A percentile compares a stretch with the other conserved stretches of the same genome.
Evolutionary conservation across 495 filamentous ascomycete species (phyloP).

Genomic region (Xylaria sp.): DNA sequence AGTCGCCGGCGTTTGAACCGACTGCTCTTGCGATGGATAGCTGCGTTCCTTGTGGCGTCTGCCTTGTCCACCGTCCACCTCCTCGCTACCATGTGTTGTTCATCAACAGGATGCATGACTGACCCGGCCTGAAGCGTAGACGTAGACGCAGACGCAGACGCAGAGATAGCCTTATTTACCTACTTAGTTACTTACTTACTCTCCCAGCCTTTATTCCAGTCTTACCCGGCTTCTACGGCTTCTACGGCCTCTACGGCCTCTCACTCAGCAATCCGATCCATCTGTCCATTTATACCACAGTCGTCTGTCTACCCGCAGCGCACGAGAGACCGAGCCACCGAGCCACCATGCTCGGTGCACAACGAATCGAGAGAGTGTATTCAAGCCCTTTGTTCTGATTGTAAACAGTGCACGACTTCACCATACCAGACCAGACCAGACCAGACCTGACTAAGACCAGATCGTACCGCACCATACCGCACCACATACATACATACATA

Average conservation of each 20-base stretch:
- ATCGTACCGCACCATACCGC: too few species aligned
- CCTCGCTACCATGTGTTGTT: conserved; percentile 4
- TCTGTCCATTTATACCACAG: not conserved
- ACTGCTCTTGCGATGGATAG: not conserved
- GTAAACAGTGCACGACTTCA: not conserved
- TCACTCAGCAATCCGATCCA: not conserved
- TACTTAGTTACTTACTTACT: too few species aligned
- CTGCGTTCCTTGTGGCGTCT: not conserved
- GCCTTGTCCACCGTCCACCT: not conserved
- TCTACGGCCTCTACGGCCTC: not conserved
- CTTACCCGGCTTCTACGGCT: not conserved
- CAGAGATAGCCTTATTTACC: not conserved
- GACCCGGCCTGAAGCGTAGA: not conserved
- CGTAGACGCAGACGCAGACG: not conserved
- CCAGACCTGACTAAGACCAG: too few species aligned
- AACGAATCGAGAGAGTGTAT: not conserved
- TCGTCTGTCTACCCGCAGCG: not conserved
- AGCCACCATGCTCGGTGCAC: not conserved
- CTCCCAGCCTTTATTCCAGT: not conserved
- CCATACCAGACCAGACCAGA: too few species aligned
- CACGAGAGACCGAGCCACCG: not conserved
- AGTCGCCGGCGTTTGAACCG: not conserved
- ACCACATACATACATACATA: not conserved
- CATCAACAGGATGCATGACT: not conserved
- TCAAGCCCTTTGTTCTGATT: not conserved